These are phyloP conservation scores for Trichoderma atroviride DNA, from an alignment of 2,329 filamentous ascomycete genomes.

Conservation along the genomic window DNA sequence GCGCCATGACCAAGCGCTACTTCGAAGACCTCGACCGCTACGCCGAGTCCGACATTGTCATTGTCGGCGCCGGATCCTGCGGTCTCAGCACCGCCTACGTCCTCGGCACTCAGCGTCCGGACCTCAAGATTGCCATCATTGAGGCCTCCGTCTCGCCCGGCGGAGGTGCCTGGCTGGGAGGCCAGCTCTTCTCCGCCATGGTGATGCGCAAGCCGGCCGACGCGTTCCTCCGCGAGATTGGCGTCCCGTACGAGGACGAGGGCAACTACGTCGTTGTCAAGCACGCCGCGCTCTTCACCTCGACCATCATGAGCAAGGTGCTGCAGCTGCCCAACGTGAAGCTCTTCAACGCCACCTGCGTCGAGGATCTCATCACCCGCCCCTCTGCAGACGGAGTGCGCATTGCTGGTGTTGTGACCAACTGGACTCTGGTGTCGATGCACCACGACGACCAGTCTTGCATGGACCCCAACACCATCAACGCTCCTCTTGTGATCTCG, in stretches of 20 bases:
- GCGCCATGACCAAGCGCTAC: slow-evolving; percentile 92
- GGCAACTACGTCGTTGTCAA: slow-evolving; percentile 89
- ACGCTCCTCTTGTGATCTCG: slow-evolving; percentile 82
- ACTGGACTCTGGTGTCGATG: slow-evolving; percentile 91
- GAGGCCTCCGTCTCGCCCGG: slow-evolving; percentile 86
- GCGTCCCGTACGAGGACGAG: slow-evolving; percentile 85
- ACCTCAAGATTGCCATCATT: slow-evolving; percentile 88
- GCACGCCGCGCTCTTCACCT: slow-evolving; percentile 91
- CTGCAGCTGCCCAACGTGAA: slow-evolving; percentile 87
- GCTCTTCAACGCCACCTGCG: slow-evolving; percentile 91
- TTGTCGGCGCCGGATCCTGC: slow-evolving; percentile 87
- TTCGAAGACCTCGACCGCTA: slow-evolving; percentile 86
- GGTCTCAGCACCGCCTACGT: slow-evolving; percentile 84
- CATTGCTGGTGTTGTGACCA: slow-evolving; percentile 88
- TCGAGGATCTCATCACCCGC: slow-evolving; percentile 91
- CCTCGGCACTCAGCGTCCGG: slow-evolving; percentile 79
- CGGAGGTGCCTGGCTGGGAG: slow-evolving; percentile 89
- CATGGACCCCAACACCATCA: slow-evolving; percentile 98
- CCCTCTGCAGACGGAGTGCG: slow-evolving; percentile 60
- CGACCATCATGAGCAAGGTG: slow-evolving; percentile 81
- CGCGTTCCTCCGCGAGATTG: slow-evolving; percentile 77
- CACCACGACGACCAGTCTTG: slow-evolving; percentile 88
- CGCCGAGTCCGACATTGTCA: slow-evolving; percentile 92
- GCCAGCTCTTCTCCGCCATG: slow-evolving; percentile 94
- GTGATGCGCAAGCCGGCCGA: slow-evolving; percentile 92